A percentile compares a stretch with the other conserved stretches of the same genome.
phyloP scores from a whole-genome alignment of 2,329 filamentous ascomycete species.

The Penicillium thymicola region DNA sequence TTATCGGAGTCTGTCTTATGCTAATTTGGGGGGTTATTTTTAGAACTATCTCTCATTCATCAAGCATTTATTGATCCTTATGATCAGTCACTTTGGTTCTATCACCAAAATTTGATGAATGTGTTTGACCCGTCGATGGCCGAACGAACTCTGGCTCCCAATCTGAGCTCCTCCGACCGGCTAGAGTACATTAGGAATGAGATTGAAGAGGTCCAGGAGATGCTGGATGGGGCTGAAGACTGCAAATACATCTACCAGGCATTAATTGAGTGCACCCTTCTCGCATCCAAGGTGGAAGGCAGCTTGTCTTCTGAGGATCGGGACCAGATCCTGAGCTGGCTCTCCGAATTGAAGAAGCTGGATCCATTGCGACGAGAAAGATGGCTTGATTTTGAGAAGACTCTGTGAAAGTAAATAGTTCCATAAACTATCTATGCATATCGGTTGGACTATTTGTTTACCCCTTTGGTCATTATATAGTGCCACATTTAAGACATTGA shows the following conservation, averaged over 20 bases:
- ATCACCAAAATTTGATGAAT: conserved; percentile 82
- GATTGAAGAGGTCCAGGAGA: conserved; percentile 68
- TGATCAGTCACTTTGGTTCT: conserved; percentile 96
- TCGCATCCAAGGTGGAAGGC: conserved; percentile 53
- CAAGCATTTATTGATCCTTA: conserved; percentile 84
- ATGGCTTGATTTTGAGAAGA: conserved; percentile 67
- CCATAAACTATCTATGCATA: neutral
- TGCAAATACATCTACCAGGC: conserved; percentile 90
- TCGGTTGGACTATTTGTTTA: conserved; percentile 4
- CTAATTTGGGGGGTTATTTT: neutral
- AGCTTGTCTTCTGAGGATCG: conserved; percentile 44
- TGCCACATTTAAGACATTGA: neutral
- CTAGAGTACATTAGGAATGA: conserved; percentile 65
- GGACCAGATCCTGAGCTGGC: conserved; percentile 54
- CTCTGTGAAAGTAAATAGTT: conserved; percentile 31
- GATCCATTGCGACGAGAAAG: conserved; percentile 72
- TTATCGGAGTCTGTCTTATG: neutral
- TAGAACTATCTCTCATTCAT: conserved; percentile 72
- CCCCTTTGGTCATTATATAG: neutral
- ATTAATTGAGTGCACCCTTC: conserved; percentile 69
- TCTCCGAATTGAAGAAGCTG: conserved; percentile 63
- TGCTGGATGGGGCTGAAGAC: conserved; percentile 63
- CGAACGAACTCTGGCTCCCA: conserved; percentile 60
- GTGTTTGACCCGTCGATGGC: conserved; percentile 56
- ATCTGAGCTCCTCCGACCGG: conserved; percentile 61